Conservation (phyloP, 768 basidiomycete species). For the Termitomyces sp. region DNA sequence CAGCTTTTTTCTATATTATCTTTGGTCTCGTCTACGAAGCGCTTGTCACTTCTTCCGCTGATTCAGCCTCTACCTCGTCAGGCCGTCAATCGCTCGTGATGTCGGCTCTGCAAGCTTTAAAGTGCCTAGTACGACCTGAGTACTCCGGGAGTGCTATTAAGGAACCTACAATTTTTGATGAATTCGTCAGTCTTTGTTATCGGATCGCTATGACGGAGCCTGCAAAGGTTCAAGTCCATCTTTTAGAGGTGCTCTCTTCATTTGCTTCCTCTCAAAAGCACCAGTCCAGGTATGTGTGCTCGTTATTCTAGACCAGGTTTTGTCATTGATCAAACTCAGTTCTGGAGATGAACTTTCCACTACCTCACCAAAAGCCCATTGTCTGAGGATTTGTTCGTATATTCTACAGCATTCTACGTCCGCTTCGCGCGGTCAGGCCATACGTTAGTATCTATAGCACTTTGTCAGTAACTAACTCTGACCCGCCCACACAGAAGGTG, state of each 20-base stretch:
- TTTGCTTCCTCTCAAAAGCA: constrained; percentile 47
- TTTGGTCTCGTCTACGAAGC: constrained; percentile 96
- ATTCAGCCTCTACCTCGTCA: constrained; percentile 42
- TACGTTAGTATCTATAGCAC: constrained; percentile 36
- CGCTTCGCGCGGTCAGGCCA: constrained; percentile 43
- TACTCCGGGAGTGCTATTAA: constrained; percentile 80
- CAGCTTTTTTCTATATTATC: constrained; percentile 80
- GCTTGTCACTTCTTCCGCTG: constrained; percentile 61
- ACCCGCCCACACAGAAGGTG: constrained; percentile 36
- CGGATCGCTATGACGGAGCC: constrained; percentile 87
- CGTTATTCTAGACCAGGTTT: background rate
- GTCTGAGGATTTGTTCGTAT: constrained; percentile 80
- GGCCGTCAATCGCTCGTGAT: constrained; percentile 45
- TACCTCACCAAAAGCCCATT: constrained; percentile 58
- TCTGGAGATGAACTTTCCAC: constrained; percentile 35
- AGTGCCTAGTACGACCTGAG: constrained; percentile 73
- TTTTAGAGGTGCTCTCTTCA: constrained; percentile 64
- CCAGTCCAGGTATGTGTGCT: constrained; percentile 15
- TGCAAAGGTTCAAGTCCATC: constrained; percentile 62
- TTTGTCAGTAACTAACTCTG: background rate
- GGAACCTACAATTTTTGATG: constrained; percentile 83
- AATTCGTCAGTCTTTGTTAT: constrained; percentile 85
- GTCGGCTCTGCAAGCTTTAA: constrained; percentile 72
- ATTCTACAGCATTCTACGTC: constrained; percentile 72
- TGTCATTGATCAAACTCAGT: constrained; percentile 6